These are phyloP conservation scores for Arthrobotrys megalospora DNA, from an alignment of 2,329 filamentous ascomycete genomes.

Conservation along the genomic window DNA sequence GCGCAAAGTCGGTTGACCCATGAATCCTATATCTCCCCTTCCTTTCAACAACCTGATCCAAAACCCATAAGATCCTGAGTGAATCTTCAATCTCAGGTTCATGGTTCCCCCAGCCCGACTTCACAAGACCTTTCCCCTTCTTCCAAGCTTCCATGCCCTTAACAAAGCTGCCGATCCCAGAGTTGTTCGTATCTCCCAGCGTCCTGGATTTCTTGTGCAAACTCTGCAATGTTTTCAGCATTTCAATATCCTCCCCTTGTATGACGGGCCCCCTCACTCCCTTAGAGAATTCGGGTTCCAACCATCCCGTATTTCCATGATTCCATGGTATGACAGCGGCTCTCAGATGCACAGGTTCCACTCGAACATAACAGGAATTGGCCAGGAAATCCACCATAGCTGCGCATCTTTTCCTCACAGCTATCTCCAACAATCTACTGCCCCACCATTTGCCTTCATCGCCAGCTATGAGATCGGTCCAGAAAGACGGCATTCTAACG, in stretches of 20 bases:
- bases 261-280: neutral
- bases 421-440: conserved; percentile 25
- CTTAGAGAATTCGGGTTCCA: conserved; percentile 31
- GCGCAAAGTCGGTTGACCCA: conserved; percentile 8
- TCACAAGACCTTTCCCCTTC: neutral
- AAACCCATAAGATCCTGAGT: conserved; percentile 31
- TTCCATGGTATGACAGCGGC: conserved; percentile 26
- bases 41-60: conserved; percentile 22
- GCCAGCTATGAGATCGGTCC: neutral
- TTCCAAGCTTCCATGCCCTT: conserved; percentile 25
- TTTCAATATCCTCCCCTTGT: conserved; percentile 15
- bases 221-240: conserved; percentile 4
- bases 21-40: conserved; percentile 21
- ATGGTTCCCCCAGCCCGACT: conserved; percentile 20
- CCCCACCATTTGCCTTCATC: conserved; percentile 14
- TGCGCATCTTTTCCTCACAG: conserved; percentile 31
- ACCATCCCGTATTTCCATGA: conserved; percentile 17
- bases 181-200: neutral
- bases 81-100: conserved; percentile 27
- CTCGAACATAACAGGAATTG: neutral
- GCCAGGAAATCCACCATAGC: conserved; percentile 41
- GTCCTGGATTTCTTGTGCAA: neutral
- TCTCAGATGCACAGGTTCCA: conserved; percentile 25
- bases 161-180: neutral
- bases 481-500: conserved; percentile 25